These are phyloP conservation scores for Aegilops tauschii DNA, from an alignment of 176 grass and related monocot species.

Conservation along the genomic window DNA sequence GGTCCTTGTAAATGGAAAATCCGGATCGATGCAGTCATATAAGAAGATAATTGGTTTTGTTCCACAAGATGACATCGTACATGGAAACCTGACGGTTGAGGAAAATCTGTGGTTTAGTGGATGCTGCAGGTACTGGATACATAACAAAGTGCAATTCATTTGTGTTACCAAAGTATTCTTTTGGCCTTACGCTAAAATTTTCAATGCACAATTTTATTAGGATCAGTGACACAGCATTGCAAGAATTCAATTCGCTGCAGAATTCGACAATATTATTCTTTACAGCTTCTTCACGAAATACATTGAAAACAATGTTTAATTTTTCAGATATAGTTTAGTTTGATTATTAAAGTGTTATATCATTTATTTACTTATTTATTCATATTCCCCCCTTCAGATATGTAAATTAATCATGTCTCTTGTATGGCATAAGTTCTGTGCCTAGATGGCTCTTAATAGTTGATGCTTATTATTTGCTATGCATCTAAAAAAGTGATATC, in stretches of 20 bases:
- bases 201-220: not conserved
- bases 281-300: not conserved
- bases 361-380: not conserved
- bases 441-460: not conserved
- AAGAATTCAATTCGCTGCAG: not conserved
- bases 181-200: not conserved
- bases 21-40: constrained; percentile 59
- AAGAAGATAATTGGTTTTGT: constrained; percentile 83
- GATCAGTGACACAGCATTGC: constrained; percentile 4
- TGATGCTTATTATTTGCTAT: not conserved
- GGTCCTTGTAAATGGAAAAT: constrained; percentile 72
- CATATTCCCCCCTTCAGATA: not conserved
- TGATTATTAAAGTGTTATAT: constrained; percentile 8
- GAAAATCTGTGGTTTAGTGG: constrained; percentile 91
- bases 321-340: constrained; percentile 10
- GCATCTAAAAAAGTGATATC: not conserved
- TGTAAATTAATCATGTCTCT: constrained; percentile 10
- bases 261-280: constrained; percentile 10
- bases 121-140: constrained; percentile 71
- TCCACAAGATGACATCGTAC: constrained; percentile 90
- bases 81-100: constrained; percentile 82
- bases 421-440: not conserved
- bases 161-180: not conserved
- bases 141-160: not conserved
- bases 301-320: not conserved